Base-by-base conservation (phyloP, 1,284 basidiomycete genomes). In the Tetrapyrgos nigripes region DNA sequence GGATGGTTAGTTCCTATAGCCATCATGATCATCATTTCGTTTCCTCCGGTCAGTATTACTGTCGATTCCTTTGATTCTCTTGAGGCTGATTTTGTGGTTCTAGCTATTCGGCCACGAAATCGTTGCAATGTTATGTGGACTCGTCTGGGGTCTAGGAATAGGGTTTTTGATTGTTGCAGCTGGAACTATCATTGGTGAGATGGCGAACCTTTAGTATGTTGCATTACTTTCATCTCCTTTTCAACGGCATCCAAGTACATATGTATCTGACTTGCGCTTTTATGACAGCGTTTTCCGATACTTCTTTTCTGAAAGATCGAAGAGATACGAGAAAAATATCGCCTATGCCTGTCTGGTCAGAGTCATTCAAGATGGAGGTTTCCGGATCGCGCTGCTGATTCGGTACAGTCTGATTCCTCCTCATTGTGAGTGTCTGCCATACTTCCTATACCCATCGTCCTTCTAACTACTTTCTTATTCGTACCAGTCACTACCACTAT, bases 1-100 rank as follows among this genome's bases (percentile, higher is more conserved):
- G 94, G 94, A 23, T 96, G 89, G 88, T 72, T 90, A 19, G 93
- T 97, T 45, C 94, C 94, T 1, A 93, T 96, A 50, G 91, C 75
- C 45, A 79, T 94, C 52, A 77, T 93, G 26, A 90, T 93, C 68
- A 78, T 93, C 62, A 85, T 93, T 37, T 91, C 89, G 0, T 90
- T 92, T 71, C 89, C 89, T 61, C 90, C 88, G 1, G 88, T 89
- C 64, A 61, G 82, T 66, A 33, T 24, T n/a, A n/a, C n/a, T n/a
- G n/a, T n/a, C n/a, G n/a, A n/a, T n/a, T 11, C 37, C 43, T 19
- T 21, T 29, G 11, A 3, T 1, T 14, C 14, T 26, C n/a, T 13
- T 54, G n/a, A 28, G 28, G 49, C 66, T 64, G 58, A 69, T 21
- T 66, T 73, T 48, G 70, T 71, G 3, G 21, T 26, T 45, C 21